Conservation (phyloP, 2,329 filamentous ascomycete genomes). For the Pestalotiopsis sp. region DNA sequence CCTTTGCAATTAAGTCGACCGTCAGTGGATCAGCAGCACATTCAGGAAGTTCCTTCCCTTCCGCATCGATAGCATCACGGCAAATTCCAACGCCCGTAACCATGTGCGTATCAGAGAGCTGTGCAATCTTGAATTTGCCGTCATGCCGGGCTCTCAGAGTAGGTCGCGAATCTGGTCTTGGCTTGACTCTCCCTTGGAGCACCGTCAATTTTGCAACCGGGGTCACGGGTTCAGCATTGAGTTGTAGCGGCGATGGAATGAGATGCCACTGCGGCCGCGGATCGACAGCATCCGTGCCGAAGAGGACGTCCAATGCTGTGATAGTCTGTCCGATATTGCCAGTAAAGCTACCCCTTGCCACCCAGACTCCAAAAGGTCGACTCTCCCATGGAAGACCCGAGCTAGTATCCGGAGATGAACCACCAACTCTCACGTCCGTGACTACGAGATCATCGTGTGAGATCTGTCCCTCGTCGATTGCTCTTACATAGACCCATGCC, state of each 20-base stretch:
- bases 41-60: constrained; percentile 31
- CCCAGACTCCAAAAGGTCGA: constrained; percentile 65
- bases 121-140: constrained; percentile 74
- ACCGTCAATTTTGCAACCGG: constrained; percentile 37
- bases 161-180: constrained; percentile 24
- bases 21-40: constrained; percentile 72
- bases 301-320: constrained; percentile 69
- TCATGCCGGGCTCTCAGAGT: constrained; percentile 61
- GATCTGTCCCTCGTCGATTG: constrained; percentile 65
- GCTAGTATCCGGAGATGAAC: constrained; percentile 39
- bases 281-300: constrained; percentile 47
- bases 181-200: constrained; percentile 25
- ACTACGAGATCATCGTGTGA: constrained; percentile 61
- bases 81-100: constrained; percentile 30
- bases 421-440: constrained; percentile 62
- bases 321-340: constrained; percentile 41
- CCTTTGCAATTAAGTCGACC: constrained; percentile 63
- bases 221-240: constrained; percentile 31
- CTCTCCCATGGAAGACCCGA: constrained; percentile 56
- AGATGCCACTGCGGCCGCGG: constrained; percentile 34
- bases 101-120: constrained; percentile 52
- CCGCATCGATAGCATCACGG: constrained; percentile 33
- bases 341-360: constrained; percentile 53
- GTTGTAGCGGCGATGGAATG: constrained; percentile 34
- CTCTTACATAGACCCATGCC: constrained; percentile 64